phyloP scores from a whole-genome alignment of 192 early-diverging fungal genomes.

The Mortierella alpina region DNA sequence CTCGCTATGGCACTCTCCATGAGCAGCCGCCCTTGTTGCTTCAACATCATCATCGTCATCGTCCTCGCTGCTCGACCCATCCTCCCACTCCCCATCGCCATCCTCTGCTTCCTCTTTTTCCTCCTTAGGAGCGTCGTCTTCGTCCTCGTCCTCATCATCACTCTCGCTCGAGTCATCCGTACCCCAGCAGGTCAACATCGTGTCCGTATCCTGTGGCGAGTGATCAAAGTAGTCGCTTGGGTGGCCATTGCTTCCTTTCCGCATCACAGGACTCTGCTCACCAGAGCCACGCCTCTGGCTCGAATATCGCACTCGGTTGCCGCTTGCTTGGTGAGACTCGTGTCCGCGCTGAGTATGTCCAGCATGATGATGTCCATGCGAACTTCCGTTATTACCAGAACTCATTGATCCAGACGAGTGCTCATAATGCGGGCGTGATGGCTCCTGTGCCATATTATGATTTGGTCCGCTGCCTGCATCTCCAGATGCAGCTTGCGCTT shows the following conservation, averaged over 20 bases:
- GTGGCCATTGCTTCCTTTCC: slow-evolving; percentile 5
- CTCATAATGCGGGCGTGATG: not conserved
- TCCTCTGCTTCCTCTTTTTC: slow-evolving; percentile 40
- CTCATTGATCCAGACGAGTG: no score
- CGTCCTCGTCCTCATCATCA: slow-evolving; percentile 32
- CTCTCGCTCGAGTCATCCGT: slow-evolving; percentile 25
- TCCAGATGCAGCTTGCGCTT: no score
- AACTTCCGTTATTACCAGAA: no score
- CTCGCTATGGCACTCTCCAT: not conserved
- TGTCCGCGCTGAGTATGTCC: not conserved
- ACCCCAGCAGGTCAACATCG: slow-evolving; percentile 49
- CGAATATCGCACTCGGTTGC: slow-evolving; percentile 4
- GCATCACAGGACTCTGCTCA: slow-evolving; percentile 4
- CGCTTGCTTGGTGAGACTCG: slow-evolving; percentile 12
- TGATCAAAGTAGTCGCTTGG: slow-evolving; percentile 26
- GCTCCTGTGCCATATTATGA: no score
- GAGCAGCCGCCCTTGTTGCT: not conserved
- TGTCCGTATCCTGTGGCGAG: slow-evolving; percentile 45
- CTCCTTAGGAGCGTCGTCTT: slow-evolving; percentile 2
- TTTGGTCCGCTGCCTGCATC: not conserved
- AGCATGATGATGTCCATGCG: no score
- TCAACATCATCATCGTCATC: slow-evolving; percentile 20
- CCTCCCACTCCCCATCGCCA: slow-evolving; percentile 53
- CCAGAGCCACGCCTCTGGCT: not conserved
- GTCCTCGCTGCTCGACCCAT: slow-evolving; percentile 24